phyloP scores from a whole-genome alignment of 345 rosid genomes.

The Linum tenue region DNA sequence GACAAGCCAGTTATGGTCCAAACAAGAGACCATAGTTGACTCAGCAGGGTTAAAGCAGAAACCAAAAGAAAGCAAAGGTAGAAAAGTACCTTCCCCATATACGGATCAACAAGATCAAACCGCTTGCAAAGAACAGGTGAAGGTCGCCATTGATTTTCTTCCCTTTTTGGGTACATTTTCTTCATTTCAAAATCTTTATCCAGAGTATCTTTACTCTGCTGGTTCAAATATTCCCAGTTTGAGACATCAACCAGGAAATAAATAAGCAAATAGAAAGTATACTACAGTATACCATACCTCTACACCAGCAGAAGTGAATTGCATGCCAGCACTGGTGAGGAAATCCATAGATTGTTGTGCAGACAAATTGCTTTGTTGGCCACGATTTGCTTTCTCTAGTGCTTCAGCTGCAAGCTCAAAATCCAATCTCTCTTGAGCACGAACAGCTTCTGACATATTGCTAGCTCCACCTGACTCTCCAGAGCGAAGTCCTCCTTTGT shows the following conservation, averaged over 20 bases:
- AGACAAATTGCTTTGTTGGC: slow-evolving; percentile 36
- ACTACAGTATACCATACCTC: slow-evolving; percentile 40
- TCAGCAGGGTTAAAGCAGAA: not conserved
- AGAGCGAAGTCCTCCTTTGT: slow-evolving; percentile 82
- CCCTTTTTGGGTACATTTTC: slow-evolving; percentile 61
- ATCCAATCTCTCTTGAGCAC: slow-evolving; percentile 90
- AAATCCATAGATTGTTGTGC: slow-evolving; percentile 34
- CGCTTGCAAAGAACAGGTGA: slow-evolving; percentile 84
- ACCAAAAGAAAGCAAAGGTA: slow-evolving; percentile 6
- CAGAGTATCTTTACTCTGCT: slow-evolving; percentile 44
- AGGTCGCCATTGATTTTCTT: slow-evolving; percentile 95
- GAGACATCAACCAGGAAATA: slow-evolving; percentile 11
- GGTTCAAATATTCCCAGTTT: slow-evolving; percentile 23
- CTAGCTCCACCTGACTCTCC: slow-evolving; percentile 38
- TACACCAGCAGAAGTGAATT: slow-evolving; percentile 66
- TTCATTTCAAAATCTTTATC: slow-evolving; percentile 37
- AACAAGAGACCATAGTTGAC: too few species aligned
- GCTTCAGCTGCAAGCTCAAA: slow-evolving; percentile 96
- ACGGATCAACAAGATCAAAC: slow-evolving; percentile 92
- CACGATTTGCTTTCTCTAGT: slow-evolving; percentile 59
- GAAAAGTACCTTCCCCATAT: slow-evolving; percentile 76
- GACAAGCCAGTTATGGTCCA: too few species aligned
- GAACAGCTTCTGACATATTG: slow-evolving; percentile 77
- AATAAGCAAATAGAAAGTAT: slow-evolving; percentile 9
- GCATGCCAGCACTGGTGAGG: slow-evolving; percentile 48